These are phyloP conservation scores for Incumbomyces lentus DNA, from an alignment of 2,329 filamentous ascomycete species.

Conservation along the genomic window DNA sequence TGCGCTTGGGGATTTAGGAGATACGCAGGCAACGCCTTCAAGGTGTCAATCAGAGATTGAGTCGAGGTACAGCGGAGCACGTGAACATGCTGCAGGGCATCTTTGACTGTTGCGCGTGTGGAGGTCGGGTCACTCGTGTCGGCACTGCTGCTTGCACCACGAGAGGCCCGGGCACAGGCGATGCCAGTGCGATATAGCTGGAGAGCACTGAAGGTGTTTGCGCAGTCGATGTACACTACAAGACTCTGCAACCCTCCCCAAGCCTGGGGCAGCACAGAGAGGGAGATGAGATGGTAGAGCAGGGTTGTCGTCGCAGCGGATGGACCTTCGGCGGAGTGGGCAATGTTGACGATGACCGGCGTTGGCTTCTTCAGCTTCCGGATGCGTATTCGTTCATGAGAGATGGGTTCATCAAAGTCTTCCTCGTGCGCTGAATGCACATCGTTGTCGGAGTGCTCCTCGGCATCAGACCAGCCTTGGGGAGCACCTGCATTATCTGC, in stretches of 20 bases:
- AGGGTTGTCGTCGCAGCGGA: conserved; percentile 49
- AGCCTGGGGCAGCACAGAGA: conserved; percentile 39
- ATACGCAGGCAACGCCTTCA: conserved; percentile 39
- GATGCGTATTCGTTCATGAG: neutral
- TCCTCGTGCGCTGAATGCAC: conserved; percentile 1
- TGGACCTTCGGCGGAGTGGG: conserved; percentile 34
- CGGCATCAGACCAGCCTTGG: conserved; percentile 8
- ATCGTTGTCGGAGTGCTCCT: neutral
- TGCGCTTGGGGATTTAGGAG: conserved; percentile 38
- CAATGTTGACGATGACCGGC: conserved; percentile 43
- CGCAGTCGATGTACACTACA: conserved; percentile 47
- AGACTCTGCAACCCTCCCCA: conserved; percentile 37
- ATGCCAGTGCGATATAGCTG: conserved; percentile 30
- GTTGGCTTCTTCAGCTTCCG: conserved; percentile 7
- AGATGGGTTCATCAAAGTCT: neutral
- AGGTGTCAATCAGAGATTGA: conserved; percentile 38
- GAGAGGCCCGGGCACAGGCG: conserved; percentile 9
- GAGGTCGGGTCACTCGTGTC: conserved; percentile 15
- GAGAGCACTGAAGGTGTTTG: conserved; percentile 43
- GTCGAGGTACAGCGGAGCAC: conserved; percentile 47
- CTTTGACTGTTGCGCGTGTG: conserved; percentile 22
- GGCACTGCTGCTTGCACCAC: too few species aligned
- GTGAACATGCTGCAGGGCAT: conserved; percentile 45
- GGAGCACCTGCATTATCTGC: neutral
- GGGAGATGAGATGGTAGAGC: conserved; percentile 45